These are phyloP conservation scores for Eutrema salsugineum DNA, from an alignment of 441 rosid genomes.

Conservation along the genomic window DNA sequence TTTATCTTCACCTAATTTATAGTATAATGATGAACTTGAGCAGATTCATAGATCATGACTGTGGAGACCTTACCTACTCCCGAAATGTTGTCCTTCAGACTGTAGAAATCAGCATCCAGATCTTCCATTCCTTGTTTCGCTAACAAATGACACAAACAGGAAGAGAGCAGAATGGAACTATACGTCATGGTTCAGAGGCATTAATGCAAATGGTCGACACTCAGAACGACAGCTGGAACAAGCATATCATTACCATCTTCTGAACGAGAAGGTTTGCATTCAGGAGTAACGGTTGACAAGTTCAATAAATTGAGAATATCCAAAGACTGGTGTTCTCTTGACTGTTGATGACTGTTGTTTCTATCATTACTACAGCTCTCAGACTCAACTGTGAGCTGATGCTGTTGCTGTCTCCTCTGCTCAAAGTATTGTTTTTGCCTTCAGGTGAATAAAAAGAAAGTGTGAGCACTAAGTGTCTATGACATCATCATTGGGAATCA, in stretches of 20 bases:
- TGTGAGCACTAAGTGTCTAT: not conserved
- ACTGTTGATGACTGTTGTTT: slow-evolving; percentile 16
- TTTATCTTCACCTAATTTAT: too few relatives aligned
- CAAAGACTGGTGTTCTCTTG: slow-evolving; percentile 56
- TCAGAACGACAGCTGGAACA: slow-evolving; percentile 5
- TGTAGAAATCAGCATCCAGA: slow-evolving; percentile 13
- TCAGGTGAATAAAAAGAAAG: not conserved
- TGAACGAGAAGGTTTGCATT: slow-evolving; percentile 30
- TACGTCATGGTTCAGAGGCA: slow-evolving; percentile 5
- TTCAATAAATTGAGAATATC: slow-evolving; percentile 67
- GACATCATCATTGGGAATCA: not conserved
- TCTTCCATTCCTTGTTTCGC: slow-evolving; percentile 37
- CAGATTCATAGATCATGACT: slow-evolving; percentile 16
- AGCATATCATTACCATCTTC: slow-evolving; percentile 37
- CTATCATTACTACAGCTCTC: slow-evolving; percentile 37
- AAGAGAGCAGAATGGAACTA: slow-evolving; percentile 4
- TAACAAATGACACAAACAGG: slow-evolving; percentile 21
- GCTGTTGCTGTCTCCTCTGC: slow-evolving; percentile 52
- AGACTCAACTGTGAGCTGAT: slow-evolving; percentile 35
- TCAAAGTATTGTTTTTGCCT: slow-evolving; percentile 79
- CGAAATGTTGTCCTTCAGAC: slow-evolving; percentile 11
- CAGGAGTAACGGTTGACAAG: slow-evolving; percentile 41
- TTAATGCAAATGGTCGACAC: not conserved
- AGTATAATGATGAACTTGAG: too few relatives aligned
- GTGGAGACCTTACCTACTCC: slow-evolving; percentile 25